Evolutionary conservation across 2,329 filamentous ascomycete genomes (phyloP), one percentile per base, ranked within the genome.

Genomic region (Paraconiothyrium sp.): DNA sequence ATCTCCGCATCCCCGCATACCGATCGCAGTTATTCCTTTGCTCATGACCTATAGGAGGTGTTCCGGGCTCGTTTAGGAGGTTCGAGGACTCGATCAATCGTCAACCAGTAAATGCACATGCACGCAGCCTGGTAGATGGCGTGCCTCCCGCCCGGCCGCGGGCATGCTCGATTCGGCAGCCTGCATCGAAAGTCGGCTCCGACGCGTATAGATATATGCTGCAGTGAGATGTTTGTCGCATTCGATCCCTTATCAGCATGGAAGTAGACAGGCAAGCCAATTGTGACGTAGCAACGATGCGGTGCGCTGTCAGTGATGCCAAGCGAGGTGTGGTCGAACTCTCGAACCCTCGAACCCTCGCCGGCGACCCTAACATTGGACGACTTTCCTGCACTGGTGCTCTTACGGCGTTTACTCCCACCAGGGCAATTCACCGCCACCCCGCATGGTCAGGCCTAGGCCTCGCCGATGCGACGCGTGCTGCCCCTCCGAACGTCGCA

Each of bases 401-500:
- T n/a, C 39, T 16, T 41, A 30, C 59, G 54, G 50, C 57, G 39
- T 58, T 51, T 55, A 32, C 49, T 54, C 49, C 30, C 57, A 48
- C 13, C 54, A 39, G 34, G 54, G 39, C 43, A 27, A 46, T 14
- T 2, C 22, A 27, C 30, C n/a, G n/a, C n/a, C 54, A 64, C 61
- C 60, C 65, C 66, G 60, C 63, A 63, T 62, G 65, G 63, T 67
- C 60, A 46, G 65, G 61, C 61, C 58, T 59, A 58, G 54, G 60
- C 60, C 14, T 43, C 47, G n/a, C 37, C 54, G 32, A 35, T 51
- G 59, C 64, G 61, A 61, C 61, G 61, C 61, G 62, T 57, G 63
- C 59, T 61, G 58, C 51, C 43, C 37, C 44, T 46, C 41, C 49
- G 41, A 44, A 16, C 39, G 56, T 41, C 32, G 51, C 49, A 39